Conservation (phyloP, 2,329 filamentous ascomycete genomes). For the Septoria linicola region DNA sequence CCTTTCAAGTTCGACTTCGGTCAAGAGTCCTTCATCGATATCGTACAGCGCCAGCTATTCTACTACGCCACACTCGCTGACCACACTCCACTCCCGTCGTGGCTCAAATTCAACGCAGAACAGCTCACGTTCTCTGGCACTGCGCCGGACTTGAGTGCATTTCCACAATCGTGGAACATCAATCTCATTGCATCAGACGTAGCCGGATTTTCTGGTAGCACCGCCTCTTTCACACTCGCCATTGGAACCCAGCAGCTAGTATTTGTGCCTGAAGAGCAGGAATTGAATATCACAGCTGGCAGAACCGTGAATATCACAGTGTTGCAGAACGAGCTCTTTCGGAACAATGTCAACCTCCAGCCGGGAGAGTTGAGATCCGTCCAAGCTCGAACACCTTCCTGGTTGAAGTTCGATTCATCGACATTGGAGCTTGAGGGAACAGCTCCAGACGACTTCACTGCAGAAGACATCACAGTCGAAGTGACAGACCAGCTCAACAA, state of each 20-base stretch:
- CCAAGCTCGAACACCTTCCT: slow-evolving; percentile 57
- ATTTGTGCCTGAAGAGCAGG: slow-evolving; percentile 58
- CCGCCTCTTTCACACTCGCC: slow-evolving; percentile 66
- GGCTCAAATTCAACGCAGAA: slow-evolving; percentile 70
- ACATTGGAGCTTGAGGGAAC: slow-evolving; percentile 65
- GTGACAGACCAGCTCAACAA: slow-evolving; percentile 62
- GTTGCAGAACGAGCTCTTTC: slow-evolving; percentile 37
- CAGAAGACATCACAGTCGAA: slow-evolving; percentile 62
- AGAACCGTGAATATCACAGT: slow-evolving; percentile 34
- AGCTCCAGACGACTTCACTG: slow-evolving; percentile 58
- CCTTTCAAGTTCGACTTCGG: slow-evolving; percentile 46
- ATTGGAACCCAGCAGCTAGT: slow-evolving; percentile 70
- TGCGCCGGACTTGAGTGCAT: slow-evolving; percentile 65
- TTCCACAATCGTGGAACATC: slow-evolving; percentile 70
- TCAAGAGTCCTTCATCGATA: slow-evolving; percentile 59
- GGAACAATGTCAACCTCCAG: slow-evolving; percentile 45
- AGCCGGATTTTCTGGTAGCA: slow-evolving; percentile 69
- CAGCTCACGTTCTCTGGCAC: slow-evolving; percentile 68
- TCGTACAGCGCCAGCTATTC: slow-evolving; percentile 50
- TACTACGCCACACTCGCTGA: slow-evolving; percentile 77
- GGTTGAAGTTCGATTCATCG: slow-evolving; percentile 65
- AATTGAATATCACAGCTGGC: slow-evolving; percentile 38
- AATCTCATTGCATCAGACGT: slow-evolving; percentile 76
- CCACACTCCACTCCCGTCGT: slow-evolving; percentile 80
- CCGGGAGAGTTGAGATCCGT: slow-evolving; percentile 54